These are phyloP conservation scores for Neofusicoccum ribis DNA, from an alignment of 2,329 filamentous ascomycete genomes.

Conservation along the genomic window DNA sequence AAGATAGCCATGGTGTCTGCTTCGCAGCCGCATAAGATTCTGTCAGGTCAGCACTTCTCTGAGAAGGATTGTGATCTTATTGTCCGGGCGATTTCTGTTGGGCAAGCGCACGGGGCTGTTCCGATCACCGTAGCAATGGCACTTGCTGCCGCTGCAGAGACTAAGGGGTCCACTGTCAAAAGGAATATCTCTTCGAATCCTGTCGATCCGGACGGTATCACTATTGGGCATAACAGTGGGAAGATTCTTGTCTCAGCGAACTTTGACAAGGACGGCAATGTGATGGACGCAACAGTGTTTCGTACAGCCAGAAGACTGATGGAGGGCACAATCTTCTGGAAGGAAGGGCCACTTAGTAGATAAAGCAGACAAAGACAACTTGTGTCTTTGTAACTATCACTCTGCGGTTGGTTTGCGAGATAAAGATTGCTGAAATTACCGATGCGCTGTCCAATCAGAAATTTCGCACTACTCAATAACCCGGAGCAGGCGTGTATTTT, in stretches of 20 bases:
- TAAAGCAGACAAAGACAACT: too few species aligned
- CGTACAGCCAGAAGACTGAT: conserved; percentile 40
- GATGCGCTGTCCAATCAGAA: too few species aligned
- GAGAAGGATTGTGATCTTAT: conserved; percentile 38
- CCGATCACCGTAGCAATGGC: conserved; percentile 46
- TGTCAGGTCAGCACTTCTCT: conserved; percentile 30
- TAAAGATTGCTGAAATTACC: too few species aligned
- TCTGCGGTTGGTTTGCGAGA: too few species aligned
- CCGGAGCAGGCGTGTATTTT: too few species aligned
- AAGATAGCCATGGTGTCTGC: too few species aligned
- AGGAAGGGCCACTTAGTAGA: too few species aligned
- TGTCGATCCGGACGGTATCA: conserved; percentile 33
- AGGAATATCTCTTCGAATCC: conserved; percentile 29
- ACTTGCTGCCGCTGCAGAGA: conserved; percentile 41
- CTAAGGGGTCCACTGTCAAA: conserved; percentile 38
- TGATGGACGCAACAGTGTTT: conserved; percentile 34
- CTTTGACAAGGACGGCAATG: conserved; percentile 27
- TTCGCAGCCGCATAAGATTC: not conserved
- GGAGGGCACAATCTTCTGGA: conserved; percentile 31
- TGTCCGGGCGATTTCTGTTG: conserved; percentile 44
- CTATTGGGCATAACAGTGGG: conserved; percentile 42
- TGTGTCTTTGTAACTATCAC: too few species aligned
- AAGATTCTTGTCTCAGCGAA: conserved; percentile 37
- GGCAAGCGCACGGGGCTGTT: conserved; percentile 45
- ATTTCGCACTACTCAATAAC: too few species aligned